phyloP scores from a whole-genome alignment of 2,329 filamentous ascomycete species.

The Chrysoporthe deuterocubensis region DNA sequence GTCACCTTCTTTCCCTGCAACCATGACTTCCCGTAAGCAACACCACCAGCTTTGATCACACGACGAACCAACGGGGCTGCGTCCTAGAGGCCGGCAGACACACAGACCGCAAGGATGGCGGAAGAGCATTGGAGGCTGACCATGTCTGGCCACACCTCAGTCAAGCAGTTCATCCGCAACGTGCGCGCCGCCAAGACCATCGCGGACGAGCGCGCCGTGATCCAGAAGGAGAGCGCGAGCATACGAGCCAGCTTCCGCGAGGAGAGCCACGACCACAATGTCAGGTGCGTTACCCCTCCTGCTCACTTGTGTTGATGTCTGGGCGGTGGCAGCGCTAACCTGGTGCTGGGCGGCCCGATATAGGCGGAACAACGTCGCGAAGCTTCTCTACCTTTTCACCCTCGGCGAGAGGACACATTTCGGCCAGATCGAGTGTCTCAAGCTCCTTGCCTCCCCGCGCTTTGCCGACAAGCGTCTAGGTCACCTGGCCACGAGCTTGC shows the following conservation, averaged over 20 bases:
- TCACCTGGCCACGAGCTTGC: slow-evolving; percentile 92
- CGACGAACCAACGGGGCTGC: background rate
- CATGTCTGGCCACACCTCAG: slow-evolving; percentile 51
- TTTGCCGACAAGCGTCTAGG: slow-evolving; percentile 98
- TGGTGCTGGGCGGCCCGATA: slow-evolving; percentile 29
- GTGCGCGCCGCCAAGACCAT: slow-evolving; percentile 98
- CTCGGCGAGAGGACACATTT: slow-evolving; percentile 97
- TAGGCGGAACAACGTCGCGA: slow-evolving; percentile 98
- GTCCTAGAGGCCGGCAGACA: background rate
- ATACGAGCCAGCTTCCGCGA: slow-evolving; percentile 98
- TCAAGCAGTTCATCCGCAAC: slow-evolving; percentile 99
- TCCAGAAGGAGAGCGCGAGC: slow-evolving; percentile 97
- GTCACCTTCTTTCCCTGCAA: slow-evolving; percentile 23
- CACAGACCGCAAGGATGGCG: slow-evolving; percentile 5
- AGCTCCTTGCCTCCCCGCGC: slow-evolving; percentile 91
- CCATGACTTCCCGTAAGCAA: slow-evolving; percentile 41
- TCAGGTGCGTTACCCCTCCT: slow-evolving; percentile 67
- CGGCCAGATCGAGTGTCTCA: slow-evolving; percentile 98
- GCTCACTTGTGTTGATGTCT: background rate
- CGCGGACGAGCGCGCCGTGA: slow-evolving; percentile 95
- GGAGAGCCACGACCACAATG: slow-evolving; percentile 88
- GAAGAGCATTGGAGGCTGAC: slow-evolving; percentile 26
- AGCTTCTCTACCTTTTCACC: slow-evolving; percentile 97
- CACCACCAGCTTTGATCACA: slow-evolving; percentile 2
- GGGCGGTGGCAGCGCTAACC: slow-evolving; percentile 18